Conservation (phyloP, 192 early-diverging fungal species). For the Entomortierella lignicola region DNA sequence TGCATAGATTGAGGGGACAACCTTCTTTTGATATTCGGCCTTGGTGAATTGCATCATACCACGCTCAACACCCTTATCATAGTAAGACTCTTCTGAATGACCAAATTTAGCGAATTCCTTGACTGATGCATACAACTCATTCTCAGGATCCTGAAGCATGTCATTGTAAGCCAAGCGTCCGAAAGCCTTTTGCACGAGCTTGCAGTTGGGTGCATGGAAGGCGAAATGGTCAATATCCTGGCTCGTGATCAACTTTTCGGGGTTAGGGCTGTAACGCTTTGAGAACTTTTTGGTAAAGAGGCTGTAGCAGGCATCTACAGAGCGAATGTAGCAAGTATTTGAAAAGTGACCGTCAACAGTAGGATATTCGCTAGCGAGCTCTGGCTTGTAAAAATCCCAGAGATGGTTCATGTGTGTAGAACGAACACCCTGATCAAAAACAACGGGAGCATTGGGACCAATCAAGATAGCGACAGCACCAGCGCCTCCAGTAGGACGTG, state of each 20-base stretch:
- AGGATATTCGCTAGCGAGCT: slow-evolving; percentile 97
- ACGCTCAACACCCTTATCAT: slow-evolving; percentile 92
- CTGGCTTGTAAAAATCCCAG: slow-evolving; percentile 99
- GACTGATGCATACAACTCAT: slow-evolving; percentile 56
- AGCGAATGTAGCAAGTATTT: slow-evolving; percentile 91
- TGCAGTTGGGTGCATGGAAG: slow-evolving; percentile 98
- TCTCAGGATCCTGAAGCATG: slow-evolving; percentile 82
- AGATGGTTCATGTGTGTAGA: slow-evolving; percentile 96
- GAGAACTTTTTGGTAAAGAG: slow-evolving; percentile 79
- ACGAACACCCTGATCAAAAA: slow-evolving; percentile 89
- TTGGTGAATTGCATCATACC: slow-evolving; percentile 88
- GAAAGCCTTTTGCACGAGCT: slow-evolving; percentile 96
- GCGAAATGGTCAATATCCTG: slow-evolving; percentile 80
- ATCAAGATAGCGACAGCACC: slow-evolving; percentile 93
- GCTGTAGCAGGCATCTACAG: slow-evolving; percentile 89
- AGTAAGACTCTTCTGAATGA: slow-evolving; percentile 78
- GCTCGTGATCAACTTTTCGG: slow-evolving; percentile 57
- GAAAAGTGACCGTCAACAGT: slow-evolving; percentile 96
- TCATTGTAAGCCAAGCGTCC: slow-evolving; percentile 94
- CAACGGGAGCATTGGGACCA: slow-evolving; percentile 94
- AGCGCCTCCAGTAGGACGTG: slow-evolving; percentile 94
- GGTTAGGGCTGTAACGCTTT: slow-evolving; percentile 40
- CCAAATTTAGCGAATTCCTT: slow-evolving; percentile 53
- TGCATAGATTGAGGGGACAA: slow-evolving; percentile 79
- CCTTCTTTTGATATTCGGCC: slow-evolving; percentile 77